Conservation (phyloP, 106 monocot species). For the Allium sativum region DNA sequence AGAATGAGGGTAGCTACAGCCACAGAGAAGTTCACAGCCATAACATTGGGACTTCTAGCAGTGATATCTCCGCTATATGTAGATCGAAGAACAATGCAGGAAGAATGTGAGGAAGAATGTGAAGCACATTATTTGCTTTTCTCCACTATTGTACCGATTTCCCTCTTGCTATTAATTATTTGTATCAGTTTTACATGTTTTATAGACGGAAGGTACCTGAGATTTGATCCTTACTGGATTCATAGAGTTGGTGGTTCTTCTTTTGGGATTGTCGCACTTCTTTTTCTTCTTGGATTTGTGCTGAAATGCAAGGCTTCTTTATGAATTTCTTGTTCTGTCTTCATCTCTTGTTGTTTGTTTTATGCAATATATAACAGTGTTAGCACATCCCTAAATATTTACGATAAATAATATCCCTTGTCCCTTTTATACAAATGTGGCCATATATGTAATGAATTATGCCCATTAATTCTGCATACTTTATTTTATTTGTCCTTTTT, state of each 20-base stretch:
- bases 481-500: too few species aligned
- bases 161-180: constrained; percentile 42
- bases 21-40: constrained; percentile 46
- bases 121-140: not conserved
- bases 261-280: constrained; percentile 41
- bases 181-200: constrained; percentile 43
- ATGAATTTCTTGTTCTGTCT: not conserved
- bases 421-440: too few species aligned
- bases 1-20: constrained; percentile 22
- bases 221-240: constrained; percentile 90
- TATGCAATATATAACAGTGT: too few species aligned
- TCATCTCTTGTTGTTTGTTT: too few species aligned
- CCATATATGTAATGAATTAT: too few species aligned
- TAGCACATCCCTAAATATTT: too few species aligned
- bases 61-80: constrained; percentile 74
- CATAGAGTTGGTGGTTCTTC: constrained; percentile 84
- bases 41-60: constrained; percentile 39
- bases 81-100: constrained; percentile 20
- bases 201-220: constrained; percentile 34
- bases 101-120: constrained; percentile 12
- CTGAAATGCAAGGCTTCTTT: constrained; percentile 52
- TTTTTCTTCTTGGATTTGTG: constrained; percentile 55
- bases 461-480: too few species aligned
- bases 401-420: too few species aligned
- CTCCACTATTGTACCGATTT: constrained; percentile 19